Conservation (phyloP, 2,329 filamentous ascomycete genomes). For the Sporothrix schenckii region DNA sequence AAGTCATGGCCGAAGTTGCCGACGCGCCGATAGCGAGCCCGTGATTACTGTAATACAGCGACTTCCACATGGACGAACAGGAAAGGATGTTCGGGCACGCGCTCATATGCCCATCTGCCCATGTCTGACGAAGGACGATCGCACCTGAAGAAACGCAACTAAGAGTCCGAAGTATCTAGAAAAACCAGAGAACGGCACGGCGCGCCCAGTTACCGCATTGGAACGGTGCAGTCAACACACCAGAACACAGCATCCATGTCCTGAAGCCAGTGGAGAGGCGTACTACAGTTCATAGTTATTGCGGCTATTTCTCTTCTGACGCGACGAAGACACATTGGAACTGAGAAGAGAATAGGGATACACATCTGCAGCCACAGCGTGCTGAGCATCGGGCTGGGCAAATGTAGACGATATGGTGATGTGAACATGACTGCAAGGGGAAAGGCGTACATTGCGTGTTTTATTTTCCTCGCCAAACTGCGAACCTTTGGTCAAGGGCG, state of each 20-base stretch:
- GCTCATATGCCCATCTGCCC: background rate
- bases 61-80: conserved; percentile 3
- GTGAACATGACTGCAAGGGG: background rate
- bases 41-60: background rate
- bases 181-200: background rate
- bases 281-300: too few species aligned
- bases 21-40: conserved; percentile 12
- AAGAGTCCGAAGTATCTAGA: background rate
- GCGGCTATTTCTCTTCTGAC: too few species aligned
- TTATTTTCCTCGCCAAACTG: background rate
- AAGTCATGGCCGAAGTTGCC: conserved; percentile 10
- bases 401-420: background rate
- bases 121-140: conserved; percentile 8
- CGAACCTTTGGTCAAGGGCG: background rate
- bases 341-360: background rate
- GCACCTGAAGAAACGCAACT: background rate
- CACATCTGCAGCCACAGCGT: conserved; percentile 2
- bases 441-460: background rate
- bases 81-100: conserved; percentile 12
- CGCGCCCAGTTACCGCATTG: background rate
- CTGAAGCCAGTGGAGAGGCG: too few species aligned
- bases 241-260: background rate
- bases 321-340: background rate
- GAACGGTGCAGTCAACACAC: background rate
- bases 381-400: background rate